A percentile compares a stretch with the other conserved stretches of the same genome.
These are phyloP conservation scores for Conticribra guillardii DNA, from an alignment of 108 stramenopile species.

Conservation along the genomic window DNA sequence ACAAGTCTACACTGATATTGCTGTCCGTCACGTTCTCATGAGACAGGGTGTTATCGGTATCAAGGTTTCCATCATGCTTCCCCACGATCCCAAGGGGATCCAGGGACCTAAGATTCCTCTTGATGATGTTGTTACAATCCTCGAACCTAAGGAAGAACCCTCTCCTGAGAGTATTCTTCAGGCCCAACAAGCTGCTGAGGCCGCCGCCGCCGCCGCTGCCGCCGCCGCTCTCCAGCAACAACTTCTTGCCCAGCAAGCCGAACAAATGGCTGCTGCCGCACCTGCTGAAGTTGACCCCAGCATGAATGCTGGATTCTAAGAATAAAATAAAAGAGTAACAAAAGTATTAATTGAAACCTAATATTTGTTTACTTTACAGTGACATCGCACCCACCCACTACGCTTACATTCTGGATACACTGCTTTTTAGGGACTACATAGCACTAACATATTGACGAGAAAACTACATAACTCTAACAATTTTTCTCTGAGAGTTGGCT, in stretches of 20 bases:
- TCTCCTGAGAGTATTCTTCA: conserved; percentile 71
- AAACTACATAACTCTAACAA: too few relatives aligned
- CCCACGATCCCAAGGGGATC: conserved; percentile 94
- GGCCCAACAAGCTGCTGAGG: conserved; percentile 64
- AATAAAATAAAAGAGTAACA: not conserved
- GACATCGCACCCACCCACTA: too few relatives aligned
- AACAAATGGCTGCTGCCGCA: conserved; percentile 25
- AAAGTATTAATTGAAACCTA: too few relatives aligned
- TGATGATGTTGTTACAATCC: conserved; percentile 92
- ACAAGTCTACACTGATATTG: conserved; percentile 97
- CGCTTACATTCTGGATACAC: too few relatives aligned
- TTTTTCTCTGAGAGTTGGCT: too few relatives aligned
- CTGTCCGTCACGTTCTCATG: conserved; percentile 99
- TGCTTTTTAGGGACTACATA: too few relatives aligned
- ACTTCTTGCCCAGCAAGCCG: conserved; percentile 40
- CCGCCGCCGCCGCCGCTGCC: conserved; percentile 40
- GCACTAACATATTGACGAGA: too few relatives aligned
- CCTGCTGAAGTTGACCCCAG: conserved; percentile 29
- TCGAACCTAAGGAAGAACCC: conserved; percentile 90
- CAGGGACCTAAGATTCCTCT: conserved; percentile 89
- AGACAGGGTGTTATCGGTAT: conserved; percentile 99
- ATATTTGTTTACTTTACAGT: too few relatives aligned
- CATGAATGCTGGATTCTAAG: conserved; percentile 46
- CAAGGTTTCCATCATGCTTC: conserved; percentile 98
- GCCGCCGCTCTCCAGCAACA: conserved; percentile 44